Percentiles rank a stretch among this genome's conserved stretches.
Conservation (phyloP, 257 asterid species). For the Cynanchum wilfordii region DNA sequence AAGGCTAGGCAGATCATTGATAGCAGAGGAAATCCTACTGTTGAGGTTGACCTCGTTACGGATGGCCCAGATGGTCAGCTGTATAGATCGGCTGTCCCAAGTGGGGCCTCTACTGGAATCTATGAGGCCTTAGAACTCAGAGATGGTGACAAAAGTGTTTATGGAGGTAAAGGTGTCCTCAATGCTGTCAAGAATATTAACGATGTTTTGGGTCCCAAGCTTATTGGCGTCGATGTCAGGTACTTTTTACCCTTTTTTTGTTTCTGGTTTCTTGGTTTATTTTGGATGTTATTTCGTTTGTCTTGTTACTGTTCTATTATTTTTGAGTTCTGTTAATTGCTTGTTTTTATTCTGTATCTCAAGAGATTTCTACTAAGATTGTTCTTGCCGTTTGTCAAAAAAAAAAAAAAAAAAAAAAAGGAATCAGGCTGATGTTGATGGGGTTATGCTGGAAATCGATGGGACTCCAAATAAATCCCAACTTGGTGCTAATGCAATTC, state of each 20-base stretch:
- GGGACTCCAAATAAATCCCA: conserved; percentile 92
- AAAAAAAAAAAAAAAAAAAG: conserved; percentile 40
- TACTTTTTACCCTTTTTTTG: conserved; percentile 9
- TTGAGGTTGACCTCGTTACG: conserved; percentile 90
- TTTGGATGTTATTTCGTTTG: not conserved
- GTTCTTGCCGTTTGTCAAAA: conserved; percentile 3
- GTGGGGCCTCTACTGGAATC: conserved; percentile 99
- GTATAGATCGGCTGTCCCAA: conserved; percentile 92
- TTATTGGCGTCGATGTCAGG: conserved; percentile 90
- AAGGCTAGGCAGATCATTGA: conserved; percentile 96
- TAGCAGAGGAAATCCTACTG: conserved; percentile 98
- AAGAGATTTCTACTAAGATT: not conserved
- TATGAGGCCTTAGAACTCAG: conserved; percentile 95
- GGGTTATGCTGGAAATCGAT: conserved; percentile 84
- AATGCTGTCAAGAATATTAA: conserved; percentile 79
- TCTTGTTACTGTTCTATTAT: not conserved
- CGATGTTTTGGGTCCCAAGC: conserved; percentile 73
- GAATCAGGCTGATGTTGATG: conserved; percentile 78
- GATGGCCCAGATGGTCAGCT: conserved; percentile 53
- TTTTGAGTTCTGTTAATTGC: not conserved
- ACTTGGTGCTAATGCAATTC: conserved; percentile 93
- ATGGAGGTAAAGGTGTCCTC: conserved; percentile 93
- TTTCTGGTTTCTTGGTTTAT: not conserved
- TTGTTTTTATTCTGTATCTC: not conserved
- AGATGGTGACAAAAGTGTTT: conserved; percentile 78